Percentiles rank a stretch among this genome's conserved stretches.
These are phyloP conservation scores for Sicyos baderoa DNA, from an alignment of 306 rosid genomes.

Conservation along the genomic window DNA sequence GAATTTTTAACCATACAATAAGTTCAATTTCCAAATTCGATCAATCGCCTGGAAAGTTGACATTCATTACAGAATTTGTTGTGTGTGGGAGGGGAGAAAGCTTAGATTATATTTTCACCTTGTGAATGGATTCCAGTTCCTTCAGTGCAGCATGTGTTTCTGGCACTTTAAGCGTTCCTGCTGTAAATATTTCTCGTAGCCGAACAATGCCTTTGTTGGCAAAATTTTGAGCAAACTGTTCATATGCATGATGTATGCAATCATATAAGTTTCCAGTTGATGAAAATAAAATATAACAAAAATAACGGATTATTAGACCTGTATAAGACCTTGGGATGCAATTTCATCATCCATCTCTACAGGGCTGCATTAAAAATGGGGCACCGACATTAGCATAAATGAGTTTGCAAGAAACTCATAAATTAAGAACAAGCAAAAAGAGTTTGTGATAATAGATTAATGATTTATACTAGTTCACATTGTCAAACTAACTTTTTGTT, in stretches of 20 bases:
- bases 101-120: slow-evolving; percentile 39
- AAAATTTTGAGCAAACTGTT: slow-evolving; percentile 71
- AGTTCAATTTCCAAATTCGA: not conserved
- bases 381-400: slow-evolving; percentile 18
- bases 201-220: slow-evolving; percentile 71
- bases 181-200: slow-evolving; percentile 81
- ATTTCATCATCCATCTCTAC: slow-evolving; percentile 77
- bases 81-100: not conserved
- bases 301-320: slow-evolving; percentile 40
- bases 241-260: slow-evolving; percentile 2
- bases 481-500: slow-evolving; percentile 18
- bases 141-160: slow-evolving; percentile 55
- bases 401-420: not conserved
- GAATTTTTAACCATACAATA: not conserved
- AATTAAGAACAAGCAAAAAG: not conserved
- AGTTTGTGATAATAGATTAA: not conserved
- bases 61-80: not conserved
- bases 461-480: slow-evolving; percentile 5
- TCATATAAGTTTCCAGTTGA: slow-evolving; percentile 12
- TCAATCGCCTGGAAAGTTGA: not conserved
- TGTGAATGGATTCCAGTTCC: slow-evolving; percentile 94
- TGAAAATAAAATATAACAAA: slow-evolving; percentile 18
- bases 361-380: slow-evolving; percentile 54
- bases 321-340: slow-evolving; percentile 73
- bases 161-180: slow-evolving; percentile 71